Conservation (phyloP, 2,329 filamentous ascomycete genomes). For the Ustulina deusta region DNA sequence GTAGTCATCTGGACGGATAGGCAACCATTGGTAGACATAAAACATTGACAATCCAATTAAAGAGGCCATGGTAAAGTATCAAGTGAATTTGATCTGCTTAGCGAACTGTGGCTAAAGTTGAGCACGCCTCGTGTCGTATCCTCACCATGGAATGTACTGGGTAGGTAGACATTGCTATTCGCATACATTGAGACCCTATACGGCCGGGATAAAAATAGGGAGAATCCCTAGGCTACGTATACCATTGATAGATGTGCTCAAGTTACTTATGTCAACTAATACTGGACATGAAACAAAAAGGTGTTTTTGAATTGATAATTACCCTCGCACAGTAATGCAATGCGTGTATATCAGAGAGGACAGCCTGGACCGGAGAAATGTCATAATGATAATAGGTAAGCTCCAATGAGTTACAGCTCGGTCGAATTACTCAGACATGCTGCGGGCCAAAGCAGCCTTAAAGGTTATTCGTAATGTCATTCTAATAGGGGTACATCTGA, state of each 20-base stretch:
- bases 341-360: neutral
- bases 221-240: neutral
- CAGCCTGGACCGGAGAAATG: neutral
- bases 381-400: neutral
- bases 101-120: neutral
- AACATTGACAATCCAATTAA: too few relatives aligned
- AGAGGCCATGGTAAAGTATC: neutral
- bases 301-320: too few relatives aligned
- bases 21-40: too few relatives aligned
- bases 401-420: neutral
- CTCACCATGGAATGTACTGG: neutral
- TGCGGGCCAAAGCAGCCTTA: neutral
- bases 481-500: slow-evolving; percentile 27
- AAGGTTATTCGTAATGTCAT: slow-evolving; percentile 19
- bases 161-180: neutral
- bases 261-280: neutral
- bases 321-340: neutral
- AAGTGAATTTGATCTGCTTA: neutral
- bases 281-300: neutral
- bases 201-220: neutral
- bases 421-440: neutral
- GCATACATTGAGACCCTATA: neutral
- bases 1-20: neutral
- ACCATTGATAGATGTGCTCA: neutral
- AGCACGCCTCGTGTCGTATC: neutral